Evolutionary conservation across 2,329 filamentous ascomycete species (phyloP).

Genomic region (Aspergillus tamarii): DNA sequence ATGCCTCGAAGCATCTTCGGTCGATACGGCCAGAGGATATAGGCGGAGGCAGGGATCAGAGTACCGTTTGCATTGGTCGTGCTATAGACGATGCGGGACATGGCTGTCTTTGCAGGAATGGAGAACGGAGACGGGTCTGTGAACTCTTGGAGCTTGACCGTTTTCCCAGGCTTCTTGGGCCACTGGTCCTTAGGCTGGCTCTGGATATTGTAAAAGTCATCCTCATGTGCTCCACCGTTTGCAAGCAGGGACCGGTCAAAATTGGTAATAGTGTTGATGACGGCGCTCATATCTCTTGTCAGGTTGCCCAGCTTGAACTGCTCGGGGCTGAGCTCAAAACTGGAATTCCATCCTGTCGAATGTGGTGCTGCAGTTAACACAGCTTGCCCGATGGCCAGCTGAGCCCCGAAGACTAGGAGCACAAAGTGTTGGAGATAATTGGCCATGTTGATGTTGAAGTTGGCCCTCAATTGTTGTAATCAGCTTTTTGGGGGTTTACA

Average conservation of each 20-base stretch:
- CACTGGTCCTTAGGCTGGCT: constrained; percentile 15
- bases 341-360: constrained; percentile 18
- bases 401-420: constrained; percentile 1
- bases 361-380: constrained; percentile 8
- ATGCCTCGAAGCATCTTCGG: constrained; percentile 19
- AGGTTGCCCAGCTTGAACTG: constrained; percentile 12
- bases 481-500: background rate
- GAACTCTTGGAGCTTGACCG: constrained; percentile 19
- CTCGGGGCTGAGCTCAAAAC: constrained; percentile 16
- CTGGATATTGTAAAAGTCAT: constrained; percentile 20
- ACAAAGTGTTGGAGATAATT: constrained; percentile 1
- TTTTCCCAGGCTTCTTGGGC: constrained; percentile 16
- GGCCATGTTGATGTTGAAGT: background rate
- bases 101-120: constrained; percentile 20
- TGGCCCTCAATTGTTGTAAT: background rate
- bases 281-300: constrained; percentile 6
- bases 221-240: constrained; percentile 23
- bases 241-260: constrained; percentile 23
- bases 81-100: constrained; percentile 56
- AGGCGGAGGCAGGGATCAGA: constrained; percentile 53
- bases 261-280: constrained; percentile 18
- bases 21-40: constrained; percentile 54
- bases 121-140: constrained; percentile 20
- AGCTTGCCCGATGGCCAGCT: constrained; percentile 7
- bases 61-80: constrained; percentile 51